Evolutionary conservation across 495 filamentous ascomycete species (phyloP), one percentile per base, ranked within the genome.

Genomic region (Penicillium salamii): DNA sequence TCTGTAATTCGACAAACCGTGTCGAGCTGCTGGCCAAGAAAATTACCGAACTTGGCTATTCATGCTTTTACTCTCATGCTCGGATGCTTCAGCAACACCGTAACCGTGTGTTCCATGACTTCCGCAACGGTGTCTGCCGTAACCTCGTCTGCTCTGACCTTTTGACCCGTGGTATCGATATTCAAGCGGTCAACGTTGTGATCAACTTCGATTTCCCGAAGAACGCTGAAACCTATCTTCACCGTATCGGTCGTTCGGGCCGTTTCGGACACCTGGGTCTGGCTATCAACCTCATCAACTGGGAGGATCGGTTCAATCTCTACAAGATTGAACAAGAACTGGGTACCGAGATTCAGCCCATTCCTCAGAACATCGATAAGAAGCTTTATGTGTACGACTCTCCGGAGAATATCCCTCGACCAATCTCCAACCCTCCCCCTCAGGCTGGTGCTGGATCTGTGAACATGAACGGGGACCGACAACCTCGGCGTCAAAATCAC

Each of bases 181-280:
- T 99, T 57, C 93, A 99, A 74, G 93, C 95, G 15, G 93, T 99
- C 55, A 99, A 99, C 57, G 93, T 99, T 40, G 93, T 99, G 57
- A 99, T 99, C 78, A 99, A 99, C 70, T 99, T 99, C 59, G 93
- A 99, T 63, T 99, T 99, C 70, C 93, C 93, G 7, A 99, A 99
- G 76, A 97, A 99, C 60, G 95, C 93, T 18, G 93, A 99, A 69
- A 99, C 93, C 0, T 99, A 99, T 66, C 88, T 99, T 18, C 93
- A 99, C 71, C 91, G 93, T 53, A 97, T 99, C 66, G 93, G 93
- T 69, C 88, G 93, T 56, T 99, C 93, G 34, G 93, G 93, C 49
- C 89, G 93, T 46, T 99, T 96, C 63, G 93, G 93, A 47, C 93
- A 99, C 72, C 78, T 97, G 63, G 93, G 93, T 75, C 77, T 99